Percentiles rank a stretch among this genome's conserved stretches.
Evolutionary conservation across 176 grass and related monocot genomes (phyloP).

Genomic region (Leersia perrieri): DNA sequence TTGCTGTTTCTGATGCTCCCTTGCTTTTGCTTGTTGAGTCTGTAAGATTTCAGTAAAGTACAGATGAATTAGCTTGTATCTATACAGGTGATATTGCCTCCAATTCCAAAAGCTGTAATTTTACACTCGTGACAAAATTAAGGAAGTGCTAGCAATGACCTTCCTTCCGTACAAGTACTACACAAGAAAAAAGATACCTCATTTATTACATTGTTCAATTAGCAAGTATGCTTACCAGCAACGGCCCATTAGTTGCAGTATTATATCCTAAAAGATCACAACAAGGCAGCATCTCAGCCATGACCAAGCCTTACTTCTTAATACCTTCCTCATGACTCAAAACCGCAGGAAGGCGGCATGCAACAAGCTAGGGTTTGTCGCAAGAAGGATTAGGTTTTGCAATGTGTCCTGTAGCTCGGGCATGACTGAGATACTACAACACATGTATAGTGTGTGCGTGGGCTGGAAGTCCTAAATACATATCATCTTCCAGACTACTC

Average conservation of each 20-base stretch:
- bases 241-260: neutral
- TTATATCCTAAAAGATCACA: too few relatives aligned
- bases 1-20: constrained; percentile 17
- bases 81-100: neutral
- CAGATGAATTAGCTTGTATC: neutral
- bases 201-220: neutral
- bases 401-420: too few relatives aligned
- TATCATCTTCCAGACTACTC: too few relatives aligned
- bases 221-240: neutral
- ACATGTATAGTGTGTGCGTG: too few relatives aligned
- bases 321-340: too few relatives aligned
- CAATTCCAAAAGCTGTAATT: neutral
- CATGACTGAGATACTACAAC: too few relatives aligned
- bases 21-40: constrained; percentile 29
- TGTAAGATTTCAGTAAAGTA: constrained; percentile 8
- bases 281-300: too few relatives aligned
- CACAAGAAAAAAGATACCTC: neutral
- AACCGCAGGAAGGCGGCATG: too few relatives aligned
- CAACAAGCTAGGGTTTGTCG: too few relatives aligned
- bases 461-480: too few relatives aligned
- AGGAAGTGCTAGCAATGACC: neutral
- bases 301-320: too few relatives aligned
- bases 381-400: too few relatives aligned
- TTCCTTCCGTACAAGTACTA: neutral
- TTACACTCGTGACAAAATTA: neutral